Evolutionary conservation across 768 basidiomycete genomes (phyloP).

Genomic region (Termitomyces titanicus): DNA sequence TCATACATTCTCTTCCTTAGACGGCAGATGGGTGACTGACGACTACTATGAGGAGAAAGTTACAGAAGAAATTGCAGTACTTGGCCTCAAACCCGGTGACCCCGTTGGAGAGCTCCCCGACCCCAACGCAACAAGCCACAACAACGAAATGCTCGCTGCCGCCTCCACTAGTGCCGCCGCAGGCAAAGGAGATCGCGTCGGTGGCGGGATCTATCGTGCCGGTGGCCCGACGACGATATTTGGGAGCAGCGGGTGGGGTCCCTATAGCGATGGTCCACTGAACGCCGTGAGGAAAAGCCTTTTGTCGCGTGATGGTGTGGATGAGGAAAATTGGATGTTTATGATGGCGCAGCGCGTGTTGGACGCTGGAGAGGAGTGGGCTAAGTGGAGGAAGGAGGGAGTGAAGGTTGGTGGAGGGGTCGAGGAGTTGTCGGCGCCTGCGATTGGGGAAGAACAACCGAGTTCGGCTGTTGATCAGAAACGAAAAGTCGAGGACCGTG

Average conservation of each 20-base stretch:
- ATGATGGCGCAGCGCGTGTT: slow-evolving; percentile 65
- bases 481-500: slow-evolving; percentile 29
- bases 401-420: slow-evolving; percentile 47
- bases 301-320: slow-evolving; percentile 75
- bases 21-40: slow-evolving; percentile 89
- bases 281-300: slow-evolving; percentile 81
- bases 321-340: slow-evolving; percentile 91
- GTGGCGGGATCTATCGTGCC: slow-evolving; percentile 76
- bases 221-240: slow-evolving; percentile 94
- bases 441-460: slow-evolving; percentile 23
- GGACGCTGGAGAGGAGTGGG: slow-evolving; percentile 65
- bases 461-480: slow-evolving; percentile 7
- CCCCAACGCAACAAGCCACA: slow-evolving; percentile 53
- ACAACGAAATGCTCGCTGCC: slow-evolving; percentile 40
- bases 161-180: slow-evolving; percentile 25
- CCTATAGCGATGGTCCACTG: slow-evolving; percentile 84
- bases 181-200: slow-evolving; percentile 41
- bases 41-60: slow-evolving; percentile 94
- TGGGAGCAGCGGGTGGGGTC: slow-evolving; percentile 78
- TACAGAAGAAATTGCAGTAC: slow-evolving; percentile 70
- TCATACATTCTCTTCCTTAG: slow-evolving; percentile 34
- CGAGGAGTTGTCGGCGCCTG: slow-evolving; percentile 22
- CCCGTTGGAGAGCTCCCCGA: slow-evolving; percentile 81
- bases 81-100: slow-evolving; percentile 80
- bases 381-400: slow-evolving; percentile 51